Base-by-base conservation (phyloP, 306 rosid species). In the Cucumis hystrix region DNA sequence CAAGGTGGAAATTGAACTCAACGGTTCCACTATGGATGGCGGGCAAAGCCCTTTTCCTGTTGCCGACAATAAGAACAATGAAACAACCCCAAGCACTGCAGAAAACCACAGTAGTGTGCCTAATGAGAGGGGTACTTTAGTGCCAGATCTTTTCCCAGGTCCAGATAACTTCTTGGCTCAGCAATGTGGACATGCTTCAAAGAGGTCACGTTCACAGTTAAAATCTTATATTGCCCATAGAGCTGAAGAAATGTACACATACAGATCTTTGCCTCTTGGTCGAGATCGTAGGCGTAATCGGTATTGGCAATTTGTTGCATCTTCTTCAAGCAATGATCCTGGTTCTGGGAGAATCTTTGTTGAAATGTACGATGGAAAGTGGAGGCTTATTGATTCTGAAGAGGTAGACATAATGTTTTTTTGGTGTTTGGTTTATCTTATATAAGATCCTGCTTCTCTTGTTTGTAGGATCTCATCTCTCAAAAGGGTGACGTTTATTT, bases 241-340 rank as follows among this genome's bases (percentile, higher is more conserved):
- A 84, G 97, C 99, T 10, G 99, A 96, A 86, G 98, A 96, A 89
- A 89, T 91, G 97, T 91, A 84, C 85, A 87, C 91, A 72, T 96
- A 96, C 85, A 89, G 98, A 85, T 96, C 99, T 79, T 81, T 96
- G 83, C 99, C 99, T 82, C 98, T 96, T 75, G 99, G 99, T 59
- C 99, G 93, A 85, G 99, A 96, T 87, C 97, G 99, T 76, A 92
- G 97, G 76, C 97, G 84, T 55, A 96, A 96, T 79, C 89, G 99
- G 51, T 96, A 91, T 83, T 96, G 99, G 99, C 97, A 88, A 73
- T 96, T 91, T 86, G 93, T 88, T 82, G 97, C 98, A 13, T 96
- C 97, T 84, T 88, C 98, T 65, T 96, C 99, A 67, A 89, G 96
- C 82, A 86, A 80, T 80, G 99, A 96, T 83, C 99, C 99, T 79